These are phyloP conservation scores for Trichoderma oligosporum DNA, from an alignment of 2,329 filamentous ascomycete genomes.

Conservation along the genomic window DNA sequence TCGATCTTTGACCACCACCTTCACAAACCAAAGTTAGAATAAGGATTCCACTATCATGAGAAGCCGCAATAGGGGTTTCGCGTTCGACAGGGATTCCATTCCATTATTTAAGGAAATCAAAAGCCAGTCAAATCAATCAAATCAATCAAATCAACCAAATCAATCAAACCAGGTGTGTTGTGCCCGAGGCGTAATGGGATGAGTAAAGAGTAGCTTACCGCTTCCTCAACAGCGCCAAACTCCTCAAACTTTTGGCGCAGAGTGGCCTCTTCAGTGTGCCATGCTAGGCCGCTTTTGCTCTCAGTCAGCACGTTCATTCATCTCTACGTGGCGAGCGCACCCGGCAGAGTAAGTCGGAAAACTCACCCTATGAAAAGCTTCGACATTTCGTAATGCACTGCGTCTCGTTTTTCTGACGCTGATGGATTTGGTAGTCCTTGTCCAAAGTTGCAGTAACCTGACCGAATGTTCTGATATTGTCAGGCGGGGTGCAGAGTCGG, in stretches of 20 bases:
- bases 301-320: conserved; percentile 22
- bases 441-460: conserved; percentile 14
- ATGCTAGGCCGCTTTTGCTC: conserved; percentile 76
- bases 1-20: conserved; percentile 97
- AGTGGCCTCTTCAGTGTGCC: conserved; percentile 91
- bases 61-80: conserved; percentile 3
- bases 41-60: conserved; percentile 19
- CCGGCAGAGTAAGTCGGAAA: background rate
- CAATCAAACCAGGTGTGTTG: conserved; percentile 7
- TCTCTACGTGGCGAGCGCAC: background rate
- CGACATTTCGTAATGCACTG: conserved; percentile 58
- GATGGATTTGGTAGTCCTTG: conserved; percentile 14
- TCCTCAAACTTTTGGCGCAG: conserved; percentile 89
- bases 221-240: conserved; percentile 88
- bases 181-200: background rate
- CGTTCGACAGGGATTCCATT: background rate
- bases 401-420: conserved; percentile 10
- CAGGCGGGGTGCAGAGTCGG: conserved; percentile 20
- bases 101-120: conserved; percentile 3
- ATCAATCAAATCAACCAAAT: conserved; percentile 6
- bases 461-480: conserved; percentile 17
- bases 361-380: conserved; percentile 93
- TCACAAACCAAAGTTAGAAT: conserved; percentile 25
- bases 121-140: background rate
- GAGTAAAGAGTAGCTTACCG: conserved; percentile 59